Evolutionary conservation across 176 grass and related monocot species (phyloP).

Genomic region (Neostapfia colusana): DNA sequence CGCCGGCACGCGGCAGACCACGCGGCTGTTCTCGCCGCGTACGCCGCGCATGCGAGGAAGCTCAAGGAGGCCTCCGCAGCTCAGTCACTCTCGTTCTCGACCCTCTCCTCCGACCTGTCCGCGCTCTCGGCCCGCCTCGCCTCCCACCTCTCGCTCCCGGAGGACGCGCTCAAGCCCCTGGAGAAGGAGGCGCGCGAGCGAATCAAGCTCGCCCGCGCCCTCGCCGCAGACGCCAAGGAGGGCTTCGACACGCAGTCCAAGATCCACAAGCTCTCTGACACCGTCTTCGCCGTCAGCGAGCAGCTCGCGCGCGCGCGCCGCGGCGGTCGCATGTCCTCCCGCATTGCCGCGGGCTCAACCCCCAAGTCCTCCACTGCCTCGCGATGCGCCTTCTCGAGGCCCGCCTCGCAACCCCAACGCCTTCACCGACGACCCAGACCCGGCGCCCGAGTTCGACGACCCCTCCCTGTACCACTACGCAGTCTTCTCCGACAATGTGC

Average conservation of each 20-base stretch:
- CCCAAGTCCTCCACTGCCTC: slow-evolving; percentile 97
- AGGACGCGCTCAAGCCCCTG: slow-evolving; percentile 53
- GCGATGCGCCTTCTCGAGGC: slow-evolving; percentile 96
- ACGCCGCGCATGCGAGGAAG: slow-evolving; percentile 72
- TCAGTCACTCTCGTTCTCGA: slow-evolving; percentile 74
- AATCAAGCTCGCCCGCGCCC: slow-evolving; percentile 68
- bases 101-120: slow-evolving; percentile 62
- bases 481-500: slow-evolving; percentile 88
- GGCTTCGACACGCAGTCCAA: slow-evolving; percentile 87
- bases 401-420: slow-evolving; percentile 55
- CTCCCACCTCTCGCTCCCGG: slow-evolving; percentile 33
- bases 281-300: slow-evolving; percentile 87
- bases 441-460: slow-evolving; percentile 42
- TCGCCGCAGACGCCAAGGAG: slow-evolving; percentile 84
- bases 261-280: slow-evolving; percentile 96
- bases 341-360: slow-evolving; percentile 81
- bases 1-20: slow-evolving; percentile 78
- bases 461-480: slow-evolving; percentile 76
- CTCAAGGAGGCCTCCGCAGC: slow-evolving; percentile 79
- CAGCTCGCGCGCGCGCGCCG: slow-evolving; percentile 69
- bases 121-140: slow-evolving; percentile 59
- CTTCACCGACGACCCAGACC: slow-evolving; percentile 48
- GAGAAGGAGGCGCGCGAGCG: slow-evolving; percentile 96
- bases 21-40: slow-evolving; percentile 66
- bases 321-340: slow-evolving; percentile 65